Base-by-base conservation (phyloP, 1,284 basidiomycete species). In the Microstroma glucosiphilum region DNA sequence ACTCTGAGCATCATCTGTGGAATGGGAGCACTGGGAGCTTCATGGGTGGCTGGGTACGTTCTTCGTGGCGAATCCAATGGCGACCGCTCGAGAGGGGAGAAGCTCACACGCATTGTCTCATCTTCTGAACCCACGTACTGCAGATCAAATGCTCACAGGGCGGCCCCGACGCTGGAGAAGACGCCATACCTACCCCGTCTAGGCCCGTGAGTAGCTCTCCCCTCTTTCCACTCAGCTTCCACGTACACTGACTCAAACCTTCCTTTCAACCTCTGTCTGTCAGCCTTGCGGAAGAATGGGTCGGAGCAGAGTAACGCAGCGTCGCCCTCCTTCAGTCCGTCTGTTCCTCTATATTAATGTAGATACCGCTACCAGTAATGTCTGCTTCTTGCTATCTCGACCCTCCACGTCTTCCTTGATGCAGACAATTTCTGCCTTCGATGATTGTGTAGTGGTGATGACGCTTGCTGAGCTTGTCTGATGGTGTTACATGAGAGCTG, bases 1-100 rank as follows among this genome's bases (percentile, higher is more conserved):
- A 70, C 71, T 11, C 66, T 75, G 19, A 69, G 71, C 12, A 56
- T 75, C 58, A 61, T 75, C 46, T 60, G 73, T 1, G 68, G 66
- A 11, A 75, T 75, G 73, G 73, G 64, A 42, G 60, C 64, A 2
- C 64, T 68, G 17, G 73, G 73, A n/a, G 73, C 69, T 66, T 72
- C 66, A 59, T 75, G 73, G 73, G 70, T 75, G 59, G 72, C 71
- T 60, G 71, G 66, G 71, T 75, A 37, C 9, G 30, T 37, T 4
- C 4, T 9, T 37, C 30, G 30, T 9, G 9, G 30, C 30, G 9
- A 37, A 37, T 37, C 3, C 64, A 67, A 71, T 72, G 17, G 26
- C 7, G 3, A 25, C 15, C 21, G 17, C 51, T 21, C 21, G 21
- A 23, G 13, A 21, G 6, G 25, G 51, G 51, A 8, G 25, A 54